Conservation (phyloP, 352 stramenopile species). For the Globisporangium ultimum region DNA sequence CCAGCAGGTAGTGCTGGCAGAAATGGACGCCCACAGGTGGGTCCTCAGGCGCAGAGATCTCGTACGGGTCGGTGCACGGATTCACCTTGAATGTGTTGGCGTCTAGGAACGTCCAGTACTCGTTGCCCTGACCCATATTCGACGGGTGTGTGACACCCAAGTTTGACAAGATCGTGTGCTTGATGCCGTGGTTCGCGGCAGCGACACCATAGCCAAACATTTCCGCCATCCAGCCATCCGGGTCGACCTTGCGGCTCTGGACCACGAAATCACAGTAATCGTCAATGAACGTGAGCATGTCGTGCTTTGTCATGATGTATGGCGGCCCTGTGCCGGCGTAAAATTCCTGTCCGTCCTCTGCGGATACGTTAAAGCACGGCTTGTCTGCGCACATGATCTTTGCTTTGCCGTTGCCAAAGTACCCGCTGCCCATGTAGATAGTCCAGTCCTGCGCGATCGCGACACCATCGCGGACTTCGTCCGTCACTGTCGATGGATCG, state of each 20-base stretch:
- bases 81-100: slow-evolving; percentile 9
- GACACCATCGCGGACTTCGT: slow-evolving; percentile 19
- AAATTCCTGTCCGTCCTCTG: slow-evolving; percentile 19
- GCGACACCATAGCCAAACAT: slow-evolving; percentile 27
- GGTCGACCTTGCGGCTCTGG: slow-evolving; percentile 11
- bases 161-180: slow-evolving; percentile 26
- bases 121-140: slow-evolving; percentile 1
- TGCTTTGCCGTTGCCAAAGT: slow-evolving; percentile 7
- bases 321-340: slow-evolving; percentile 21
- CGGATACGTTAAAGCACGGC: slow-evolving; percentile 13
- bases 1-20: slow-evolving; percentile 14
- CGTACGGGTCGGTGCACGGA: slow-evolving; percentile 16
- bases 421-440: slow-evolving; percentile 6
- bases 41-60: slow-evolving; percentile 10
- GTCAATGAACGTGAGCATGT: slow-evolving; percentile 22
- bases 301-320: slow-evolving; percentile 35
- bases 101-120: slow-evolving; percentile 22
- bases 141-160: slow-evolving; percentile 22
- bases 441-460: slow-evolving; percentile 23
- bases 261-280: slow-evolving; percentile 25
- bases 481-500: slow-evolving; percentile 9
- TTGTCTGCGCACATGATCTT: slow-evolving; percentile 11
- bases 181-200: slow-evolving; percentile 24
- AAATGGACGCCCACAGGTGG: slow-evolving; percentile 23
- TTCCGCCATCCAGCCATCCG: slow-evolving; percentile 25